Percentiles rank a stretch among this genome's conserved stretches.
These are phyloP conservation scores for Eutypa lata DNA, from an alignment of 2,329 filamentous ascomycete species.

Conservation along the genomic window DNA sequence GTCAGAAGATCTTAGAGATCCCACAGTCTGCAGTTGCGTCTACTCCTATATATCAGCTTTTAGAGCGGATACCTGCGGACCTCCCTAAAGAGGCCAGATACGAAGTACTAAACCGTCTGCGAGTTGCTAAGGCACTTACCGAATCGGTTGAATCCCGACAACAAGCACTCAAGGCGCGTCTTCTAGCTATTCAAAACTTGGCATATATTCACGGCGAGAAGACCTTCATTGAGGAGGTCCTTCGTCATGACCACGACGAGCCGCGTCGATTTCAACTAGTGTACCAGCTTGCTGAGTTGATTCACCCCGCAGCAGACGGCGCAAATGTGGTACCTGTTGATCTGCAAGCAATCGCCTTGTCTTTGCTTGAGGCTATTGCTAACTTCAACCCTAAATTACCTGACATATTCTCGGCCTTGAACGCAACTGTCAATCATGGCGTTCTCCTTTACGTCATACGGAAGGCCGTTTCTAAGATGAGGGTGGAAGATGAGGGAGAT, in stretches of 20 bases:
- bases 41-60: constrained; percentile 53
- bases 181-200: constrained; percentile 86
- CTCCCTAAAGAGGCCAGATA: constrained; percentile 74
- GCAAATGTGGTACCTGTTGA: constrained; percentile 66
- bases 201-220: constrained; percentile 83
- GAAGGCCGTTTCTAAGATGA: constrained; percentile 84
- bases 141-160: constrained; percentile 65
- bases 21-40: constrained; percentile 53
- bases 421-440: constrained; percentile 93
- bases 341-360: constrained; percentile 78
- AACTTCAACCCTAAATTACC: constrained; percentile 71
- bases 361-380: constrained; percentile 80
- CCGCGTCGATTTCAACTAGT: constrained; percentile 84
- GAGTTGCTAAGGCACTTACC: constrained; percentile 77
- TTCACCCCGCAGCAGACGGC: constrained; percentile 75
- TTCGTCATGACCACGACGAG: constrained; percentile 86
- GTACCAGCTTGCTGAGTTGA: constrained; percentile 87
- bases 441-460: constrained; percentile 89
- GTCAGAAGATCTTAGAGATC: constrained; percentile 63
- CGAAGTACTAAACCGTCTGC: constrained; percentile 79
- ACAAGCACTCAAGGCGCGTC: constrained; percentile 72
- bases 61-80: constrained; percentile 55
- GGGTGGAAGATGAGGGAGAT: constrained; percentile 52
- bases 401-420: constrained; percentile 87
- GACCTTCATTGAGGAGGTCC: constrained; percentile 80